Percentiles rank a stretch among this genome's conserved stretches.
Evolutionary conservation across 305 asterid species (phyloP).

Genomic region (Fraxinus ornus): DNA sequence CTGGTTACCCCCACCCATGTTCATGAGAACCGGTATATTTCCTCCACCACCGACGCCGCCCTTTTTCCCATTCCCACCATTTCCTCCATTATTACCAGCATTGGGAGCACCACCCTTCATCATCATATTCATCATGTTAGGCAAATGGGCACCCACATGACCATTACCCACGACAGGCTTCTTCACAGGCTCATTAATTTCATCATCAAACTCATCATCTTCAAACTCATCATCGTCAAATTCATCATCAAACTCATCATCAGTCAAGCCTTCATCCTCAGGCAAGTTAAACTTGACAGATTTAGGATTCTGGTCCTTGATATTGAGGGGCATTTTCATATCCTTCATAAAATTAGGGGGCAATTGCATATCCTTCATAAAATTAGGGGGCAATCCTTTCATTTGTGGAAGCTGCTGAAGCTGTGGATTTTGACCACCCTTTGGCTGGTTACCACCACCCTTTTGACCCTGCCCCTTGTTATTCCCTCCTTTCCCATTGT

Average conservation of each 20-base stretch:
- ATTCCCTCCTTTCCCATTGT: conserved; percentile 50
- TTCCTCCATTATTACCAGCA: background rate
- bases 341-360: conserved; percentile 57
- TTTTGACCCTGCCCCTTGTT: conserved; percentile 50
- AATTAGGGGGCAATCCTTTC: conserved; percentile 43
- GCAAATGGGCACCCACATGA: background rate
- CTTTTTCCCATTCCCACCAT: background rate
- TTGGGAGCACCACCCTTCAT: background rate
- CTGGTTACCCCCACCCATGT: conserved; percentile 9
- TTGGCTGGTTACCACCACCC: conserved; percentile 27
- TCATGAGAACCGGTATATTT: background rate
- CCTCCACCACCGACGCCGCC: background rate
- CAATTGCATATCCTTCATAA: conserved; percentile 50
- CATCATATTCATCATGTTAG: background rate
- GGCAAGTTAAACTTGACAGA: conserved; percentile 50
- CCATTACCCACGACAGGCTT: background rate
- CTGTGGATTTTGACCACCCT: conserved; percentile 45
- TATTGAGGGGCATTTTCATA: conserved; percentile 37
- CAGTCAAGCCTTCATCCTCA: conserved; percentile 54
- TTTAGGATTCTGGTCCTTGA: conserved; percentile 47
- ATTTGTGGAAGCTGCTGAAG: conserved; percentile 42
- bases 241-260: conserved; percentile 40
- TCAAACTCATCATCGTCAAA: conserved; percentile 37
- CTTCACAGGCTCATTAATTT: background rate
- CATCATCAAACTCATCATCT: conserved; percentile 15